phyloP scores from a whole-genome alignment of 2,329 filamentous ascomycete genomes.

The Ophiostoma himal-ulmi region DNA sequence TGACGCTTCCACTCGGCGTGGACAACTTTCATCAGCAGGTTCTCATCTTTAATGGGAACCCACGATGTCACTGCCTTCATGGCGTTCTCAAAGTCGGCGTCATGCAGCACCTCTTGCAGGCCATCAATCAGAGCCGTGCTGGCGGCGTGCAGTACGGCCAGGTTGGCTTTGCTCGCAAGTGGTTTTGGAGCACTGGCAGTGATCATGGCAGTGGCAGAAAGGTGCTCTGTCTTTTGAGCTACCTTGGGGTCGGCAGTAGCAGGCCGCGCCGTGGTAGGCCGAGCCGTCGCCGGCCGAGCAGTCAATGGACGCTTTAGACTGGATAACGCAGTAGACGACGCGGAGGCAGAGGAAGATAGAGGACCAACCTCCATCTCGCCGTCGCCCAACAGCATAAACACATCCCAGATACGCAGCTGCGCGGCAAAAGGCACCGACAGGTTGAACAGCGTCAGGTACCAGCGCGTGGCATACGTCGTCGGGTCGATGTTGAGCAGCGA shows the following conservation, averaged over 20 bases:
- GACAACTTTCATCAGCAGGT: constrained; percentile 84
- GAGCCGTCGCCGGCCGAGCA: not conserved
- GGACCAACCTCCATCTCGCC: constrained; percentile 2
- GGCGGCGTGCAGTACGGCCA: constrained; percentile 85
- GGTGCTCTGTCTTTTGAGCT: not conserved
- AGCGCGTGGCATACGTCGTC: constrained; percentile 91
- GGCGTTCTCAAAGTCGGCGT: constrained; percentile 92
- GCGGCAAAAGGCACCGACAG: constrained; percentile 91
- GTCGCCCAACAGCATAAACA: constrained; percentile 90
- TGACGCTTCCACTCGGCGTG: constrained; percentile 76
- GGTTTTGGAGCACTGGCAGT: constrained; percentile 37
- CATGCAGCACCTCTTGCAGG: constrained; percentile 78
- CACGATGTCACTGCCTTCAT: constrained; percentile 96
- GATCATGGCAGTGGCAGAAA: constrained; percentile 21
- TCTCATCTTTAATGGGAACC: constrained; percentile 90
- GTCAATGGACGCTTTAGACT: constrained; percentile 3
- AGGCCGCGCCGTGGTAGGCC: not conserved
- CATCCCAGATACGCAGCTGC: constrained; percentile 93
- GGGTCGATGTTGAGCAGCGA: constrained; percentile 73
- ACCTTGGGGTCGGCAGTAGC: not conserved
- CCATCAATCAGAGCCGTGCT: constrained; percentile 87
- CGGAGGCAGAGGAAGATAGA: not conserved
- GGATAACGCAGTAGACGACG: not conserved
- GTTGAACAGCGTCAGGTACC: constrained; percentile 98
- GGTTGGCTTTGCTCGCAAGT: constrained; percentile 39